Evolutionary conservation across 2,329 filamentous ascomycete species (phyloP).

Genomic region (Pseudogymnoascus sp.): DNA sequence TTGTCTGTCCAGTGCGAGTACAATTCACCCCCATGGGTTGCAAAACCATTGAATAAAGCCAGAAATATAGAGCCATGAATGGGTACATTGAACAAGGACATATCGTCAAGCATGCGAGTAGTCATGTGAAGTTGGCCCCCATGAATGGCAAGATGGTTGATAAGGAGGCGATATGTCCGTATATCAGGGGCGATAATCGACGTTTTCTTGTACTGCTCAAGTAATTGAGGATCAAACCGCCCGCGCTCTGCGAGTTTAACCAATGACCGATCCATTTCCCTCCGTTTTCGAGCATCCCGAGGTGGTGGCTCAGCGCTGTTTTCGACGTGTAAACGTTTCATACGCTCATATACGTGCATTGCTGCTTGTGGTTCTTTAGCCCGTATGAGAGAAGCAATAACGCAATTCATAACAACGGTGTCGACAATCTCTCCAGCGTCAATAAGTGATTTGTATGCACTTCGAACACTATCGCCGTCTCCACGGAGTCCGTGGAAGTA

Average conservation of each 20-base stretch:
- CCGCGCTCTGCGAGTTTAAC: conserved; percentile 51
- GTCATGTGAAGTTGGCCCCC: conserved; percentile 67
- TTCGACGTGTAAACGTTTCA: conserved; percentile 50
- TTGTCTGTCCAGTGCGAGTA: conserved; percentile 65
- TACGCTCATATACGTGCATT: conserved; percentile 72
- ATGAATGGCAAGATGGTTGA: conserved; percentile 63
- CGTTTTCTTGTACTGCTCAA: conserved; percentile 48
- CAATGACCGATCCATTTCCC: conserved; percentile 44
- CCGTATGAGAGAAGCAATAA: conserved; percentile 71
- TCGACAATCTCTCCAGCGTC: conserved; percentile 81
- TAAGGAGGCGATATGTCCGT: conserved; percentile 70
- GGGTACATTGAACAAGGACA: conserved; percentile 61
- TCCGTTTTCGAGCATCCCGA: conserved; percentile 29
- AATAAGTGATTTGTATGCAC: conserved; percentile 77
- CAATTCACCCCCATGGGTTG: conserved; percentile 57
- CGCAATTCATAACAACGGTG: conserved; percentile 75
- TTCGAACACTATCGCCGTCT: conserved; percentile 67
- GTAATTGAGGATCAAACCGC: conserved; percentile 49
- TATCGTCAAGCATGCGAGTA: conserved; percentile 68
- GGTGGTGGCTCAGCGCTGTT: conserved; percentile 26
- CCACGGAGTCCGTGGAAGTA: conserved; percentile 72
- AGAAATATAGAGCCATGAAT: conserved; percentile 73
- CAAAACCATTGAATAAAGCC: conserved; percentile 76
- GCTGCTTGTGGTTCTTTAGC: conserved; percentile 71
- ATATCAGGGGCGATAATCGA: conserved; percentile 66